Evolutionary conservation across 2,329 filamentous ascomycete genomes (phyloP).

Genomic region (Nectriaceae sp.): DNA sequence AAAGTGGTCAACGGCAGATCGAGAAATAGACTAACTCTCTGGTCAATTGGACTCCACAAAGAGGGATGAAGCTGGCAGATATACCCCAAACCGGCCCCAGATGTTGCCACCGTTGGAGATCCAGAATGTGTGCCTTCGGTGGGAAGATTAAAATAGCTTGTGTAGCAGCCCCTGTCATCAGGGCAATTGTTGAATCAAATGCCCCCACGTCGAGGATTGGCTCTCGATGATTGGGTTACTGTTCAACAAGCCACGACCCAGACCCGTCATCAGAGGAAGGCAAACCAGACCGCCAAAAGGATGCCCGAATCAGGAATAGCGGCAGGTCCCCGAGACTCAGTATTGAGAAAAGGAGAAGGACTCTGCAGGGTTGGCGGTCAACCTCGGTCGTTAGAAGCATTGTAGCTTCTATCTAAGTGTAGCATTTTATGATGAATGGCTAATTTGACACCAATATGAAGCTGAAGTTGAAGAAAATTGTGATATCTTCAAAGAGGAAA

Average conservation of each 20-base stretch:
- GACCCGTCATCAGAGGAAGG: too few species aligned
- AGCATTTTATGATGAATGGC: too few species aligned
- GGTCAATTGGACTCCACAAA: too few species aligned
- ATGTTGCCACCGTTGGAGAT: constrained; percentile 3
- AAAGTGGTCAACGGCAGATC: too few species aligned
- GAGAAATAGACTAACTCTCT: too few species aligned
- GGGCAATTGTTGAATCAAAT: constrained; percentile 20
- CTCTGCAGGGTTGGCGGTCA: too few species aligned
- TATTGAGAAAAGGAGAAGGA: too few species aligned
- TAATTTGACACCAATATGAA: background rate
- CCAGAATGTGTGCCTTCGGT: background rate
- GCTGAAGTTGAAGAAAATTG: background rate
- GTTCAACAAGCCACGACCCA: background rate
- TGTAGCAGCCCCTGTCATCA: background rate
- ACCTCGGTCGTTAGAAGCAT: too few species aligned
- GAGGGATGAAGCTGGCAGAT: background rate
- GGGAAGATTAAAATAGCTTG: background rate
- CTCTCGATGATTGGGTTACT: constrained; percentile 22
- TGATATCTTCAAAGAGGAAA: background rate
- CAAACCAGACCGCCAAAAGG: constrained; percentile 22
- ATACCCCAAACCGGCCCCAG: background rate
- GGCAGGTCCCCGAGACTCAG: constrained; percentile 10
- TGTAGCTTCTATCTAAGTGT: too few species aligned
- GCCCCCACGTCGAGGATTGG: constrained; percentile 22
- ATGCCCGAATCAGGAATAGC: constrained; percentile 19